Conservation (phyloP, 495 filamentous ascomycete species). For the Hypomontagnella monticulosa region DNA sequence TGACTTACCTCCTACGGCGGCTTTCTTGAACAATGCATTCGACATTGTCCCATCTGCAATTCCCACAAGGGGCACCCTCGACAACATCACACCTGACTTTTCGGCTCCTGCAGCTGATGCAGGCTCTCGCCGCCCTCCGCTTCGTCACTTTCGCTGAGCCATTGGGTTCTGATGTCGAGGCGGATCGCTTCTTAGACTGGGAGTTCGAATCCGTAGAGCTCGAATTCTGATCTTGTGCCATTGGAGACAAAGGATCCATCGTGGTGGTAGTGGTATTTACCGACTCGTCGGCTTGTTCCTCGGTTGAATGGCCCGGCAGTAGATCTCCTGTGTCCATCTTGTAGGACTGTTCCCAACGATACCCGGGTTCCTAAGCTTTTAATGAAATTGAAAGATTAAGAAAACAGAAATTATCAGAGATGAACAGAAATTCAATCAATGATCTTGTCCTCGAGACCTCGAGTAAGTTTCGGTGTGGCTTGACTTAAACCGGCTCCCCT, state of each 20-base stretch:
- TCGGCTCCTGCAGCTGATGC: conserved; percentile 83
- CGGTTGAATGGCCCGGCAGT: conserved; percentile 36
- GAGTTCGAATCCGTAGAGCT: conserved; percentile 34
- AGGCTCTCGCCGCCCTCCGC: conserved; percentile 85
- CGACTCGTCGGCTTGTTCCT: conserved; percentile 34
- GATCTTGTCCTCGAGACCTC: conserved; percentile 11
- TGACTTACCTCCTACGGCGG: conserved; percentile 83
- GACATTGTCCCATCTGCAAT: conserved; percentile 88
- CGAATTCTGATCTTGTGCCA: conserved; percentile 27
- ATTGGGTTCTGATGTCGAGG: conserved; percentile 40
- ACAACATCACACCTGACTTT: conserved; percentile 97
- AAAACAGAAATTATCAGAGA: background rate
- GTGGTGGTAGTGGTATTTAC: conserved; percentile 21
- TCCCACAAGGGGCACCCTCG: conserved; percentile 86
- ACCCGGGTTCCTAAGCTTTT: conserved; percentile 4
- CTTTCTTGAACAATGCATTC: conserved; percentile 91
- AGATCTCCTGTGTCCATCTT: conserved; percentile 42
- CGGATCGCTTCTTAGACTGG: conserved; percentile 50
- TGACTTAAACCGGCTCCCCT: conserved; percentile 8
- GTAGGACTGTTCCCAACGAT: conserved; percentile 9
- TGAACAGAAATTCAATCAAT: background rate
- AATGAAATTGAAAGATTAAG: background rate
- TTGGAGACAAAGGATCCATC: conserved; percentile 26
- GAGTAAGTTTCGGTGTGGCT: conserved; percentile 15
- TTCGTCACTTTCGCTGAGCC: conserved; percentile 62